phyloP scores from a whole-genome alignment of 1,139 yeast species.

The Candida dubliniensis region DNA sequence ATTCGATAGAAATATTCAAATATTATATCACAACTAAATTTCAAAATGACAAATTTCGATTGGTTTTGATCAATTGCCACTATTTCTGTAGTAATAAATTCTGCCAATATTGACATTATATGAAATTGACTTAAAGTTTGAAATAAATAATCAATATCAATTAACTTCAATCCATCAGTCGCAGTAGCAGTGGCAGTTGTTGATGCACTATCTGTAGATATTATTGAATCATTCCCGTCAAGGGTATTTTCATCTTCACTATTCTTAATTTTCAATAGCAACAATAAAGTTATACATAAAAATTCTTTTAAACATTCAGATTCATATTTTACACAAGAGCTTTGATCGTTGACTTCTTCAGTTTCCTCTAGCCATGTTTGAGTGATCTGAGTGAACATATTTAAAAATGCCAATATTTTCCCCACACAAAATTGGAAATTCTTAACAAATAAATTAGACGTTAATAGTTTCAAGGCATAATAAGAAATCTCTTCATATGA shows the following conservation, averaged over 20 bases:
- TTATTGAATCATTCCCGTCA: constrained; percentile 15
- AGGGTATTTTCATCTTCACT: constrained; percentile 21
- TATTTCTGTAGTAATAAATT: constrained; percentile 36
- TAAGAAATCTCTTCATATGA: constrained; percentile 26
- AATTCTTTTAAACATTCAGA: constrained; percentile 35
- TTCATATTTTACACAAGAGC: constrained; percentile 17
- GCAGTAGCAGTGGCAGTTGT: neutral
- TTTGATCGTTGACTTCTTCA: neutral
- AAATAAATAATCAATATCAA: constrained; percentile 26
- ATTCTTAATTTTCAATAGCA: constrained; percentile 37
- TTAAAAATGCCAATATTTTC: constrained; percentile 38
- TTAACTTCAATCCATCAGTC: constrained; percentile 9
- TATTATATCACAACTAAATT: constrained; percentile 43
- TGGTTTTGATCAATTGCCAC: constrained; percentile 17
- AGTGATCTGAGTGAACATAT: constrained; percentile 28
- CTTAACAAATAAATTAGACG: constrained; percentile 41
- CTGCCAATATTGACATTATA: constrained; percentile 47
- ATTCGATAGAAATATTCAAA: constrained; percentile 44
- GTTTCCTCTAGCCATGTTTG: constrained; percentile 11
- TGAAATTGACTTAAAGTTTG: constrained; percentile 38
- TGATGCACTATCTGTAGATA: constrained; percentile 5
- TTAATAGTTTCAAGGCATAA: constrained; percentile 36
- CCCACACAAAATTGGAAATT: constrained; percentile 42
- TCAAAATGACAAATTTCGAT: constrained; percentile 35
- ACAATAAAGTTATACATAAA: constrained; percentile 34